phyloP scores from a whole-genome alignment of 768 basidiomycete species.

The Boletus sp. region DNA sequence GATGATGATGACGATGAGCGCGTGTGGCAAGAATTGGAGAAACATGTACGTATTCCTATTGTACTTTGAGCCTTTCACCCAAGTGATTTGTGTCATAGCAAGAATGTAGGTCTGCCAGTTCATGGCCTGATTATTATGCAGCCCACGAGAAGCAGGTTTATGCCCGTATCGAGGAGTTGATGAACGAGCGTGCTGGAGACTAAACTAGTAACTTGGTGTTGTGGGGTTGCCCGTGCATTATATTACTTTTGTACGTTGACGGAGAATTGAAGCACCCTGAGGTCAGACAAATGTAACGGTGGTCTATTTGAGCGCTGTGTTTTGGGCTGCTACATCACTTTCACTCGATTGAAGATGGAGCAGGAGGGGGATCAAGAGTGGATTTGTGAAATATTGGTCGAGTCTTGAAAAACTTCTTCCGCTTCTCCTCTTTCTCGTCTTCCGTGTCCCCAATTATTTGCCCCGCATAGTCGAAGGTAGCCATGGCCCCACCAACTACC shows the following conservation, averaged over 20 bases:
- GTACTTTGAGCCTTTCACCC: neutral
- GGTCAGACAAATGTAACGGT: neutral
- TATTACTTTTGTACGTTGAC: conserved; percentile 4
- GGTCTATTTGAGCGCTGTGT: conserved; percentile 13
- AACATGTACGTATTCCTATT: conserved; percentile 37
- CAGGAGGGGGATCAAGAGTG: conserved; percentile 12
- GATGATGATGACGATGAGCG: conserved; percentile 44
- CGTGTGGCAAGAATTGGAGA: conserved; percentile 50
- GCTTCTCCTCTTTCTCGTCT: conserved; percentile 60
- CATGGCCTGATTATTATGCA: conserved; percentile 53
- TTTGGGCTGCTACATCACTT: conserved; percentile 9
- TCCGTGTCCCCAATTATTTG: conserved; percentile 48
- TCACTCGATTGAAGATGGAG: conserved; percentile 19
- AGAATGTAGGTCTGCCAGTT: conserved; percentile 38
- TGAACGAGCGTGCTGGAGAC: conserved; percentile 13
- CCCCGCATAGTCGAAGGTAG: conserved; percentile 78
- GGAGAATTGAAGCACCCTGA: neutral
- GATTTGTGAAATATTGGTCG: conserved; percentile 37
- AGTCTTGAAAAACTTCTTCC: conserved; percentile 83
- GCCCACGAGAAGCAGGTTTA: conserved; percentile 41
- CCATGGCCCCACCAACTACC: conserved; percentile 74
- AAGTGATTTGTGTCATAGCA: conserved; percentile 27
- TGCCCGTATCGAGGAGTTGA: conserved; percentile 37
- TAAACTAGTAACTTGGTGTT: neutral
- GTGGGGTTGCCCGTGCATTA: neutral